Evolutionary conservation across 169 alveolate species (phyloP).

Genomic region (Eimeria tenella): DNA sequence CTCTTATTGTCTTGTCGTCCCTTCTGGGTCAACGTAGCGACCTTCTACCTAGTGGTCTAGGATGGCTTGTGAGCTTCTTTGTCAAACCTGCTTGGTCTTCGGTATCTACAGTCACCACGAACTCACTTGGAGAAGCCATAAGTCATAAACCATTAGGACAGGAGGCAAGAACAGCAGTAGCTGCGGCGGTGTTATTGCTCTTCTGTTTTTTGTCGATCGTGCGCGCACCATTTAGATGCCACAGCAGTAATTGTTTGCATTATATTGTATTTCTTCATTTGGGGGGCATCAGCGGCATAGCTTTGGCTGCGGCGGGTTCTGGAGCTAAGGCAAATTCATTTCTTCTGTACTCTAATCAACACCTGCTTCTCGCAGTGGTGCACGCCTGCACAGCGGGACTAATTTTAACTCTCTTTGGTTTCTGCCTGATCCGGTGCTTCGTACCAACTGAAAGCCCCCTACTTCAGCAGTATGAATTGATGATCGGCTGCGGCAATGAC

Average conservation of each 20-base stretch:
- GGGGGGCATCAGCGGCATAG: conserved; percentile 50
- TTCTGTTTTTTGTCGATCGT: background rate
- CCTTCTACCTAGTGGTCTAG: conserved; percentile 12
- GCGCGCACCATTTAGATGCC: conserved; percentile 43
- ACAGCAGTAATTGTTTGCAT: conserved; percentile 44
- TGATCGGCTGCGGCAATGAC: conserved; percentile 3
- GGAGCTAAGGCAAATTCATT: conserved; percentile 45
- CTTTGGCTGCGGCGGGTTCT: conserved; percentile 43
- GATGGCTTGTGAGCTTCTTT: conserved; percentile 42
- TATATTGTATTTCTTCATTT: conserved; percentile 1
- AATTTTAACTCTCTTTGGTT: background rate
- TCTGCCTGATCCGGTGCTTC: conserved; percentile 22
- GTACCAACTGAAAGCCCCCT: conserved; percentile 16
- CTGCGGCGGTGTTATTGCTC: background rate
- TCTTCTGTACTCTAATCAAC: conserved; percentile 59
- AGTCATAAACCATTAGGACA: conserved; percentile 30
- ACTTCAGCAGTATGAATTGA: conserved; percentile 18
- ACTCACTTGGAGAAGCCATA: conserved; percentile 26
- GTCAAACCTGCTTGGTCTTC: background rate
- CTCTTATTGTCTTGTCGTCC: conserved; percentile 18
- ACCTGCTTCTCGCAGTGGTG: conserved; percentile 41
- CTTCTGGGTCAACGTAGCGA: conserved; percentile 34
- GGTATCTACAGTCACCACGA: background rate
- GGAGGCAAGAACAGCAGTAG: conserved; percentile 23
- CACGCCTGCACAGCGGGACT: conserved; percentile 1